A percentile compares a stretch with the other conserved stretches of the same genome.
phyloP scores from a whole-genome alignment of 2,329 filamentous ascomycete species.

The Fusarium sp. region DNA sequence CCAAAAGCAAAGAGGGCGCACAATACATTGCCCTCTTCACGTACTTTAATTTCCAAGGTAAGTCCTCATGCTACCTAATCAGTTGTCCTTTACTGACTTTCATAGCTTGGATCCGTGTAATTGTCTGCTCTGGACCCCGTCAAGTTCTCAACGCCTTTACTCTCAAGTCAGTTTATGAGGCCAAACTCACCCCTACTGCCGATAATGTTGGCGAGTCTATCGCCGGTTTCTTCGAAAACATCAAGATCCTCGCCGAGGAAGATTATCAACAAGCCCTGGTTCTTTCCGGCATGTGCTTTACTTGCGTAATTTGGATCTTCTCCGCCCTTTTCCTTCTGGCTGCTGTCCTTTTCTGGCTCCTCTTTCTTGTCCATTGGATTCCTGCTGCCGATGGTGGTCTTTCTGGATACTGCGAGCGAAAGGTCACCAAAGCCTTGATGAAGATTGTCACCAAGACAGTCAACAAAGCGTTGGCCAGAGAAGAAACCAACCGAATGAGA shows the following conservation, averaged over 20 bases:
- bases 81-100: slow-evolving; percentile 27
- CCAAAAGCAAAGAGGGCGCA: slow-evolving; percentile 89
- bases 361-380: slow-evolving; percentile 94
- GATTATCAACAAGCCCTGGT: slow-evolving; percentile 86
- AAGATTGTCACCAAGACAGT: slow-evolving; percentile 89
- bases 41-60: slow-evolving; percentile 81
- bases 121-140: slow-evolving; percentile 92
- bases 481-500: slow-evolving; percentile 71
- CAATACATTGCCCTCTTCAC: slow-evolving; percentile 93
- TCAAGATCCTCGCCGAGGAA: slow-evolving; percentile 77
- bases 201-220: slow-evolving; percentile 72
- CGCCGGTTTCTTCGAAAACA: slow-evolving; percentile 84
- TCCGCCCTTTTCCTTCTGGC: slow-evolving; percentile 81
- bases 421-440: slow-evolving; percentile 87
- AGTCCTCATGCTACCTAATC: slow-evolving; percentile 44
- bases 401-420: slow-evolving; percentile 88
- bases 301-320: slow-evolving; percentile 88
- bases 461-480: slow-evolving; percentile 87
- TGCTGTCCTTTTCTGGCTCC: slow-evolving; percentile 82
- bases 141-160: slow-evolving; percentile 93
- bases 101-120: slow-evolving; percentile 85
- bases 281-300: slow-evolving; percentile 92
- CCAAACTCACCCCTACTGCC: slow-evolving; percentile 72
- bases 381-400: slow-evolving; percentile 84
- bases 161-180: slow-evolving; percentile 83